These are phyloP conservation scores for Melampsora occidentalis DNA, from an alignment of 1,284 basidiomycete genomes.

Conservation along the genomic window DNA sequence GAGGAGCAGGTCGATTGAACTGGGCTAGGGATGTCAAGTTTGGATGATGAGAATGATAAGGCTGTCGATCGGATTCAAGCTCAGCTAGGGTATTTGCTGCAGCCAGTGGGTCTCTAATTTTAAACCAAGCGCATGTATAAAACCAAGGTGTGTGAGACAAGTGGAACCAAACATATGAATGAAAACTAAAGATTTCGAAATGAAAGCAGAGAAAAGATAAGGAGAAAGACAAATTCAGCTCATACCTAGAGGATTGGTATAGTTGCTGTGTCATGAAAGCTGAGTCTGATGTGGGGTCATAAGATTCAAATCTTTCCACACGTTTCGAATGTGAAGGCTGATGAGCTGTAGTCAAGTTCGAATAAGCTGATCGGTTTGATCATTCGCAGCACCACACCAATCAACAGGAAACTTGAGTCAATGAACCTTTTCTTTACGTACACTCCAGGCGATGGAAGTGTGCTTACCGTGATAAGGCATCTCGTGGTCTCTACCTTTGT, in stretches of 20 bases:
- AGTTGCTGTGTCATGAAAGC: neutral
- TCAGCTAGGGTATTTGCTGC: neutral
- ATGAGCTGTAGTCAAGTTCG: neutral
- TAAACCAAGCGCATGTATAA: neutral
- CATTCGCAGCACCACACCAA: neutral
- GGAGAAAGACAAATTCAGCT: neutral
- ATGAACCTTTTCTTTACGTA: neutral
- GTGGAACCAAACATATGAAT: neutral
- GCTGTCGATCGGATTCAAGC: neutral
- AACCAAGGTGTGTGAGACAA: neutral
- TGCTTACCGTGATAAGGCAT: neutral
- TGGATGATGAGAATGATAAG: neutral
- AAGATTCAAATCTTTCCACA: neutral
- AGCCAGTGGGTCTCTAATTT: neutral
- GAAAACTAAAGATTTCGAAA: neutral
- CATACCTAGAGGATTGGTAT: neutral
- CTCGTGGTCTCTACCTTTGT: neutral
- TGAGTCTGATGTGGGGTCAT: neutral
- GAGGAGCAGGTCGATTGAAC: neutral
- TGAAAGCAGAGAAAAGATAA: neutral
- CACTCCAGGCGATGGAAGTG: neutral
- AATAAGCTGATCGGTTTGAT: neutral
- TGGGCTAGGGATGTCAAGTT: neutral
- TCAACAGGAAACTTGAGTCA: neutral
- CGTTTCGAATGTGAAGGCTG: neutral